These are phyloP conservation scores for Claviceps arundinis DNA, from an alignment of 2,329 filamentous ascomycete species.

Conservation along the genomic window DNA sequence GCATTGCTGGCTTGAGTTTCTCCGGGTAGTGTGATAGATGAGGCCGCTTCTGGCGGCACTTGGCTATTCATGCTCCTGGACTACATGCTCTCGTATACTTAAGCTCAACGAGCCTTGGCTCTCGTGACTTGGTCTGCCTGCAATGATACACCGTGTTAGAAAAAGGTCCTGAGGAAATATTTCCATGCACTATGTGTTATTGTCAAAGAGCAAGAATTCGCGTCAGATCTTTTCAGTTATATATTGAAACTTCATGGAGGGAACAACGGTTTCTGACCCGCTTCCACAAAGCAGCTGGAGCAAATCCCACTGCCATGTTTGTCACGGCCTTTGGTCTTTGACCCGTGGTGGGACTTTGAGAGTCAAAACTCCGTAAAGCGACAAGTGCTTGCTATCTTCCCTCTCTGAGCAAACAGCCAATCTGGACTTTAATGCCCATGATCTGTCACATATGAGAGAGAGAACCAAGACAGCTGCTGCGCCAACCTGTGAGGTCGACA, in stretches of 20 bases:
- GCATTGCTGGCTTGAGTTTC: not conserved
- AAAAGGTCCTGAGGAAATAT: not conserved
- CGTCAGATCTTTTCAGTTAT: constrained; percentile 71
- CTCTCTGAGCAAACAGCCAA: not conserved
- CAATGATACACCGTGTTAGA: not conserved
- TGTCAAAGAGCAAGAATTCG: constrained; percentile 6
- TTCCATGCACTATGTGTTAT: not conserved
- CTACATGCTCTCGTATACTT: constrained; percentile 3
- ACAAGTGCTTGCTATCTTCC: constrained; percentile 12
- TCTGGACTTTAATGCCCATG: not conserved
- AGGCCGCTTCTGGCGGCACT: not conserved
- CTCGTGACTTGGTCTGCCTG: not conserved
- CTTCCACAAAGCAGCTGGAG: constrained; percentile 5
- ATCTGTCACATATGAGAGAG: not conserved
- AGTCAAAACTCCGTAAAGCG: constrained; percentile 40
- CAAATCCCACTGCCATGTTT: constrained; percentile 23
- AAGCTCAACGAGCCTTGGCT: not conserved
- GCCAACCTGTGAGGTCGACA: not conserved
- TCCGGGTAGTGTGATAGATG: not conserved
- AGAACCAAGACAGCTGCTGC: not conserved
- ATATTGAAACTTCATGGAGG: constrained; percentile 34
- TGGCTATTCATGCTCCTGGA: constrained; percentile 5
- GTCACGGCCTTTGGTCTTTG: constrained; percentile 47
- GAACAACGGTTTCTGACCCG: constrained; percentile 33
- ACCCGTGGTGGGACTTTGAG: constrained; percentile 26